These are phyloP conservation scores for Trichoderma citrinoviride DNA, from an alignment of 2,329 filamentous ascomycete species.

Conservation along the genomic window DNA sequence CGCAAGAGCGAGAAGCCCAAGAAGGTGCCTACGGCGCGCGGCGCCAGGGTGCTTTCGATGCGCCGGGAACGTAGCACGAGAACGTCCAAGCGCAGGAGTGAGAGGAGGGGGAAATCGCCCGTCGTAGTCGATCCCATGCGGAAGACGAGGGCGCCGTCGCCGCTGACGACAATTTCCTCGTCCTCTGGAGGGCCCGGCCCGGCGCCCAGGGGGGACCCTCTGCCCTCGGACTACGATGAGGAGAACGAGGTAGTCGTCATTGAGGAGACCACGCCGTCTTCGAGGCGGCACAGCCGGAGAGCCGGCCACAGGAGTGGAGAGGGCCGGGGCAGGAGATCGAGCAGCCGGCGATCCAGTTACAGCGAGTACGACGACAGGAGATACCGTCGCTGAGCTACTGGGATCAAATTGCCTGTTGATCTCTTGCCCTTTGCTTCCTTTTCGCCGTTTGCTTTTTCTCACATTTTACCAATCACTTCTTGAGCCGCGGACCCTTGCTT, in stretches of 20 bases:
- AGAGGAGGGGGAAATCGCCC: conserved; percentile 9
- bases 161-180: conserved; percentile 28
- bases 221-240: conserved; percentile 32
- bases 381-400: not conserved
- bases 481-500: not conserved
- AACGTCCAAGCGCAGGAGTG: conserved; percentile 30
- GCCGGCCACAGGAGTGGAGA: not conserved
- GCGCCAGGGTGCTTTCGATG: conserved; percentile 16
- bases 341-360: conserved; percentile 24
- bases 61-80: conserved; percentile 28
- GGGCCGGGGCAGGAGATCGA: conserved; percentile 27
- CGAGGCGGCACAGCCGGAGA: conserved; percentile 27
- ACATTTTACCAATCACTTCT: not conserved
- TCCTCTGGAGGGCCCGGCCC: not conserved
- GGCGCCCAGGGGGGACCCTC: not conserved
- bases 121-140: conserved; percentile 25
- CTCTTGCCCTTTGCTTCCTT: not conserved
- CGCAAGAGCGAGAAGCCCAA: conserved; percentile 18
- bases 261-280: conserved; percentile 34
- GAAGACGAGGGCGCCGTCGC: conserved; percentile 23
- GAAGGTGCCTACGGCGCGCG: conserved; percentile 14
- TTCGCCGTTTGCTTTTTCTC: not conserved
- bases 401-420: not conserved
- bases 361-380: conserved; percentile 20
- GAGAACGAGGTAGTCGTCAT: conserved; percentile 42